Evolutionary conservation across 2,329 filamentous ascomycete species (phyloP), one percentile per base, ranked within the genome.

Genomic region (Pestalotiopsis sp.): DNA sequence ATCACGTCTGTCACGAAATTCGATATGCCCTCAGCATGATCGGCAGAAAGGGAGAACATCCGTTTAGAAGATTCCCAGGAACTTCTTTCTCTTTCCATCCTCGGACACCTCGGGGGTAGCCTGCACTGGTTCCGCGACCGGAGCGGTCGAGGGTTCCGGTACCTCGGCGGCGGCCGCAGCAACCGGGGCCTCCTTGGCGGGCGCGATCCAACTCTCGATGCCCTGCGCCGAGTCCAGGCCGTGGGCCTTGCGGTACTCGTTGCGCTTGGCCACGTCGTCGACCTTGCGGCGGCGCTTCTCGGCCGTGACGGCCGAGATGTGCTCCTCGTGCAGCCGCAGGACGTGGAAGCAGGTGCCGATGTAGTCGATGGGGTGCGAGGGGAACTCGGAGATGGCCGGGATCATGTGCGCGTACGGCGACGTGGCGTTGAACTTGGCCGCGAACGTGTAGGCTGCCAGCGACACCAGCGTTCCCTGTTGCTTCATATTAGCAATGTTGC

Each of bases 231-330:
- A 67, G 78, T 94, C 91, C 75, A 97, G 79, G 10, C 94, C 94
- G 83, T 97, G 94, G 69, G 92, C 93, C 80, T 93, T 91, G 75
- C 94, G 89, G 81, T 94, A 99, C 79, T 92, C 90, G 69, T 88
- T 88, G 74, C 95, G 87, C 88, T 98, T 97, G 78, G 91, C 88
- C 35, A 96, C 91, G 81, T 99, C 96, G 72, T 97, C 94, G 67
- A 94, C 85, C 72, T 89, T 90, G 75, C 86, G 86, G 75, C 89
- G 88, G 66, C 94, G 88, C 81, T 89, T 89, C 79, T 94, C 92
- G 65, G 86, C 84, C 35, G 92, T 91, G 75, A 89, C 82, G 71
- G 87, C 83, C 38, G 89, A 91, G 71, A 88, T 88, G 78, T 94
- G 91, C 73, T 89, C 86, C 72, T 92, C 87, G 77, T 97, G 92